Evolutionary conservation across 2,329 filamentous ascomycete species (phyloP).

Genomic region (Microsporum ferrugineum): DNA sequence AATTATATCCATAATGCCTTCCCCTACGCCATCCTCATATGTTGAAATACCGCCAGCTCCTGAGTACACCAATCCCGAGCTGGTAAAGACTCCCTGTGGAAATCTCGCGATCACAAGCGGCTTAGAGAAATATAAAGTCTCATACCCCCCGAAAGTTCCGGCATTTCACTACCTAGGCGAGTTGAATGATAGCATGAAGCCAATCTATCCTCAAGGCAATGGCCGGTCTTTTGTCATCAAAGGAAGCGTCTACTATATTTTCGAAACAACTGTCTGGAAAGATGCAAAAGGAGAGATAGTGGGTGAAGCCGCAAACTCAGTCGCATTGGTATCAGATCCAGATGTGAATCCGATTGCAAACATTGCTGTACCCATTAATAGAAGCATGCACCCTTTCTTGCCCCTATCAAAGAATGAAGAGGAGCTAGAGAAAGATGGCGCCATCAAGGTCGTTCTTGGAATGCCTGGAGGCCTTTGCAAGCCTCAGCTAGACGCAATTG

Average conservation of each 20-base stretch:
- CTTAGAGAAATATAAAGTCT: conserved; percentile 8
- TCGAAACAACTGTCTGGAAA: conserved; percentile 5
- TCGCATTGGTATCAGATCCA: conserved; percentile 4
- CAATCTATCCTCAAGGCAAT: conserved; percentile 5
- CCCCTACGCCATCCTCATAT: background rate
- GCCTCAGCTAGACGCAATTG: conserved; percentile 1
- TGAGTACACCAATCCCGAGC: background rate
- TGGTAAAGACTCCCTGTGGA: conserved; percentile 5
- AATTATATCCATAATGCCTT: background rate
- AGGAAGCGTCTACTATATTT: conserved; percentile 7
- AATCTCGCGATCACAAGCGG: conserved; percentile 9
- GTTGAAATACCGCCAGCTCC: background rate
- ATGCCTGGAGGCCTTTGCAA: conserved; percentile 10
- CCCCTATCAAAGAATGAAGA: conserved; percentile 8
- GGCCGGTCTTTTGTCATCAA: conserved; percentile 8
- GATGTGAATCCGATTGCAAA: background rate
- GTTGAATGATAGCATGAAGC: conserved; percentile 4
- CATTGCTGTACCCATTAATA: conserved; percentile 4
- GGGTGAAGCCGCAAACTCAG: conserved; percentile 4
- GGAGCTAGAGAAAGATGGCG: conserved; percentile 2
- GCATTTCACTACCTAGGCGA: conserved; percentile 4
- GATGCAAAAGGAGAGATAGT: background rate
- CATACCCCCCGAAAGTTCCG: conserved; percentile 7
- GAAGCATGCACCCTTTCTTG: conserved; percentile 7
- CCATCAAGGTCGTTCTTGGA: conserved; percentile 4